Conservation (phyloP, 805 yeast species). For the Hanseniaspora lindneri region DNA sequence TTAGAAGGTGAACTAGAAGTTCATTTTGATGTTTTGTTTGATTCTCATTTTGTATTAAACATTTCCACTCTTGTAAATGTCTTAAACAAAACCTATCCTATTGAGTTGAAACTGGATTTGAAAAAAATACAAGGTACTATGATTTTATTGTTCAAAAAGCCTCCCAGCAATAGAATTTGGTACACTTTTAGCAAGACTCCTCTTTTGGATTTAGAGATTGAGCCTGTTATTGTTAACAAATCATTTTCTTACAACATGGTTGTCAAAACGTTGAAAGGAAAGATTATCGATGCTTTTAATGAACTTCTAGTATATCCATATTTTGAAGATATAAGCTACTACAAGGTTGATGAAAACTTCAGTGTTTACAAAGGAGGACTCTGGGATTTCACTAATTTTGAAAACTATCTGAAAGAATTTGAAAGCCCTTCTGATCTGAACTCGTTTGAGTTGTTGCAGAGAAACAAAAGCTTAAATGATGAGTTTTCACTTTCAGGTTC, state of each 20-base stretch:
- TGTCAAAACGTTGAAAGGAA: conserved; percentile 66
- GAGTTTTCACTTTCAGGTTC: background rate
- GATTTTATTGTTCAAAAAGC: conserved; percentile 61
- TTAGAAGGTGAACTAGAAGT: conserved; percentile 70
- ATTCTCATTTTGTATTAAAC: conserved; percentile 64
- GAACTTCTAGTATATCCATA: conserved; percentile 75
- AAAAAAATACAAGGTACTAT: conserved; percentile 63
- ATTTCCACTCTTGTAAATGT: conserved; percentile 71
- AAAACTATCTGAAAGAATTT: background rate
- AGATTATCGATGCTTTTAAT: conserved; percentile 63
- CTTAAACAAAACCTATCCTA: conserved; percentile 58
- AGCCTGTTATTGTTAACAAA: conserved; percentile 82
- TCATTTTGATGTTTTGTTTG: conserved; percentile 50
- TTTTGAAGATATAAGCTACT: conserved; percentile 78
- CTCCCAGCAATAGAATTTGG: conserved; percentile 88
- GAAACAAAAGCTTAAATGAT: background rate
- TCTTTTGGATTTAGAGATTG: conserved; percentile 56
- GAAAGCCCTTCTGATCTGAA: background rate
- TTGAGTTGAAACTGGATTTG: conserved; percentile 58
- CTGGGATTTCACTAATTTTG: conserved; percentile 41
- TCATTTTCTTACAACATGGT: conserved; percentile 67
- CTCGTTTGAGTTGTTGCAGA: background rate
- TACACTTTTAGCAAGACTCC: conserved; percentile 78
- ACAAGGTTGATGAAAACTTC: conserved; percentile 37
- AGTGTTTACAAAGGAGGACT: conserved; percentile 86